phyloP scores from a whole-genome alignment of 1,139 yeast genomes.

The Protomyces gravidus region DNA sequence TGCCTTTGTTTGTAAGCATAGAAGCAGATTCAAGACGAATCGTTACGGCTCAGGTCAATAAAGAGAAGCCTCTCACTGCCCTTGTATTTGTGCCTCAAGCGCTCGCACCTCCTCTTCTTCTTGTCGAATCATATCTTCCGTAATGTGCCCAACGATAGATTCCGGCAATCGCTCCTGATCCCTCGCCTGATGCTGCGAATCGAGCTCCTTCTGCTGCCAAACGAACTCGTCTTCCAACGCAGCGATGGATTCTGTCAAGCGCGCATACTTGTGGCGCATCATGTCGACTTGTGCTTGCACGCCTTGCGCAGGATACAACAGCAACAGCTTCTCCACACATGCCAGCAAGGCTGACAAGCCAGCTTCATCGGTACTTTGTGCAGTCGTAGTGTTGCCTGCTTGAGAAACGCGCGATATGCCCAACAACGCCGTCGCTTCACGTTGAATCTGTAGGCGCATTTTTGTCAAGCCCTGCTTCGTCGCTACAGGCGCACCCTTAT shows the following conservation, averaged over 20 bases:
- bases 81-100: slow-evolving; percentile 2
- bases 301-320: slow-evolving; percentile 6
- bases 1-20: too few relatives aligned
- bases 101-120: slow-evolving; percentile 15
- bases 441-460: background rate
- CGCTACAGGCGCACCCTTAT: background rate
- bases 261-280: slow-evolving; percentile 8
- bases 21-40: too few relatives aligned
- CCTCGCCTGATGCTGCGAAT: background rate
- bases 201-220: slow-evolving; percentile 7
- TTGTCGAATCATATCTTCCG: slow-evolving; percentile 13
- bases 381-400: background rate
- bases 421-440: background rate
- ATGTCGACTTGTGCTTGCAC: slow-evolving; percentile 13
- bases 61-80: too few relatives aligned
- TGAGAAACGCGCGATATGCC: background rate
- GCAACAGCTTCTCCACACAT: slow-evolving; percentile 4
- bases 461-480: background rate
- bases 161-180: background rate
- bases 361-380: slow-evolving; percentile 3
- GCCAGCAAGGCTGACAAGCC: background rate
- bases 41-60: too few relatives aligned
- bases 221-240: slow-evolving; percentile 10
- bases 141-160: background rate
- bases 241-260: background rate